phyloP scores from a whole-genome alignment of 176 grass and related monocot genomes.

The Ensete ventricosum region DNA sequence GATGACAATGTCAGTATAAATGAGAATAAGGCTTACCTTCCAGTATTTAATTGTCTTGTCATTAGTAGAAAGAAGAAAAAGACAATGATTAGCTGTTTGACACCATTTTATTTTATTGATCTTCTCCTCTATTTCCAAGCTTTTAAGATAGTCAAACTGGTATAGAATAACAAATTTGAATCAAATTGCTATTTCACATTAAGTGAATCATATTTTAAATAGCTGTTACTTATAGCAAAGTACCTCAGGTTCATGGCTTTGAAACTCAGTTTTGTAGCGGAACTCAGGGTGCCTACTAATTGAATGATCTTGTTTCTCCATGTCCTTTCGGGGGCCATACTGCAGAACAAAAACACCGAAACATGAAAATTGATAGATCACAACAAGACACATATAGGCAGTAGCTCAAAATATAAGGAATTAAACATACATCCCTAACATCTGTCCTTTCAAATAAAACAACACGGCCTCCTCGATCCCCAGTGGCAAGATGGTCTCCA shows the following conservation, averaged over 20 bases:
- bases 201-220: not conserved
- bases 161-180: not conserved
- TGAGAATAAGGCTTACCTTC: slow-evolving; percentile 50
- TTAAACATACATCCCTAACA: slow-evolving; percentile 3
- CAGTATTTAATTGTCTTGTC: slow-evolving; percentile 96
- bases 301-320: slow-evolving; percentile 7
- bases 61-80: slow-evolving; percentile 89
- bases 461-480: slow-evolving; percentile 13
- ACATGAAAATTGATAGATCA: not conserved
- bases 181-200: not conserved
- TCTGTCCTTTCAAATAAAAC: slow-evolving; percentile 18
- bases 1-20: not conserved
- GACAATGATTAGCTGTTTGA: slow-evolving; percentile 54
- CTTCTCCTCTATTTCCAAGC: slow-evolving; percentile 99
- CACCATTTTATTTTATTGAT: slow-evolving; percentile 97
- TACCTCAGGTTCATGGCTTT: slow-evolving; percentile 18
- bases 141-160: slow-evolving; percentile 99
- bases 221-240: not conserved
- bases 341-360: not conserved
- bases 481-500: slow-evolving; percentile 15
- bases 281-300: slow-evolving; percentile 14
- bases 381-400: not conserved
- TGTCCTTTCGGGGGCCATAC: slow-evolving; percentile 6
- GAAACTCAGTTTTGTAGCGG: slow-evolving; percentile 9
- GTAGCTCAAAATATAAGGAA: not conserved